These are phyloP conservation scores for Penicillium sp. DNA, from an alignment of 2,329 filamentous ascomycete genomes.

Conservation along the genomic window DNA sequence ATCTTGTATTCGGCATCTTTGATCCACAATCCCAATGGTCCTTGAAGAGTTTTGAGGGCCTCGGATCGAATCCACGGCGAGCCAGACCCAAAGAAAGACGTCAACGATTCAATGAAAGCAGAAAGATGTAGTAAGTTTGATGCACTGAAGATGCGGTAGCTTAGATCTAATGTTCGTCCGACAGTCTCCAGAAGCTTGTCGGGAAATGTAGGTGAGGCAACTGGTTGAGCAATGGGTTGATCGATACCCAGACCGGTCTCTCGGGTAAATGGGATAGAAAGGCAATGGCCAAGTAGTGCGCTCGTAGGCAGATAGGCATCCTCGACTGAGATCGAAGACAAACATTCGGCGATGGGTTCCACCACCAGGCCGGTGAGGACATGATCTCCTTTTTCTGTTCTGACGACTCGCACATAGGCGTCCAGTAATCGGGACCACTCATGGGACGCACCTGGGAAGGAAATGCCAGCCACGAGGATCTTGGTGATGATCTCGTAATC, in stretches of 20 bases:
- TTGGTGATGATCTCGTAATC: constrained; percentile 71
- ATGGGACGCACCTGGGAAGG: constrained; percentile 29
- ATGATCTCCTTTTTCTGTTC: constrained; percentile 66
- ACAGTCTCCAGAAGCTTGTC: constrained; percentile 66
- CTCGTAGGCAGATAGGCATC: constrained; percentile 40
- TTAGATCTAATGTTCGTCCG: constrained; percentile 53
- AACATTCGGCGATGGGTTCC: constrained; percentile 67
- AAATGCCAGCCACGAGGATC: constrained; percentile 64
- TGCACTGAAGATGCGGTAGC: constrained; percentile 55
- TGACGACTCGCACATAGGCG: constrained; percentile 58
- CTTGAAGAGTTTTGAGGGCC: constrained; percentile 62
- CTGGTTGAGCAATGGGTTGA: constrained; percentile 5
- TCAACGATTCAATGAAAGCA: constrained; percentile 57
- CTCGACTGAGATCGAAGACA: constrained; percentile 40
- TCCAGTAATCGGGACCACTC: constrained; percentile 59
- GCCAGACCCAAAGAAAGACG: constrained; percentile 56
- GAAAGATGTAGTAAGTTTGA: constrained; percentile 45
- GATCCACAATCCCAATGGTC: constrained; percentile 38
- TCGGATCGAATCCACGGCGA: constrained; percentile 55
- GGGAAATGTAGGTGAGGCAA: constrained; percentile 20
- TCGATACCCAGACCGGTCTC: constrained; percentile 12
- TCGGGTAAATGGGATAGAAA: constrained; percentile 37
- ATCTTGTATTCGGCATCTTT: constrained; percentile 35
- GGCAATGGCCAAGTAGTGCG: constrained; percentile 36
- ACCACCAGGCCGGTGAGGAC: constrained; percentile 67